A percentile compares a stretch with the other conserved stretches of the same genome.
These are phyloP conservation scores for Hygrocybe punicea DNA, from an alignment of 768 basidiomycete genomes.

Conservation along the genomic window DNA sequence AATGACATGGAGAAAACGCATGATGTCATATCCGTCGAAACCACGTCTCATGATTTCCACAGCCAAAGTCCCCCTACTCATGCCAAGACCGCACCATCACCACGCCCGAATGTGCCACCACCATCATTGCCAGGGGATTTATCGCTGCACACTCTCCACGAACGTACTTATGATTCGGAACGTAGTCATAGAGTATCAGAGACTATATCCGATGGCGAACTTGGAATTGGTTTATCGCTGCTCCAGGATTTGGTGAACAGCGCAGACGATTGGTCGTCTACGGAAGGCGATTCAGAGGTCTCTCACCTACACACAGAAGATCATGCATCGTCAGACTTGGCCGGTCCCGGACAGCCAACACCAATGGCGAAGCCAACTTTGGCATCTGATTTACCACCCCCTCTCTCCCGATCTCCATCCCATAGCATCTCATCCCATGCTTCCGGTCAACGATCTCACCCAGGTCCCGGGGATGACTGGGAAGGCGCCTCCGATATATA, in stretches of 20 bases:
- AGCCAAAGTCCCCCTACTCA: no score
- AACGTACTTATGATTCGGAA: slow-evolving; percentile 13
- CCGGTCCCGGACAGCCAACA: not conserved
- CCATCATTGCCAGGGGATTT: no score
- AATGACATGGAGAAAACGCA: no score
- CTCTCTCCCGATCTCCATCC: not conserved
- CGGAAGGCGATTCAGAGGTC: not conserved
- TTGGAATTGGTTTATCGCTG: slow-evolving; percentile 67
- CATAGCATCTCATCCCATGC: slow-evolving; percentile 7
- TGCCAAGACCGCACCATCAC: no score
- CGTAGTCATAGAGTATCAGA: slow-evolving; percentile 30
- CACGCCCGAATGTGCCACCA: no score
- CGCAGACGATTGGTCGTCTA: slow-evolving; percentile 20
- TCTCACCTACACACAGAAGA: no score
- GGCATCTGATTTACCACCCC: not conserved
- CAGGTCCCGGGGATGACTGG: slow-evolving; percentile 45
- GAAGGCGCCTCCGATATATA: slow-evolving; percentile 73
- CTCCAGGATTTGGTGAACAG: slow-evolving; percentile 48
- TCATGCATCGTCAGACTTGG: no score
- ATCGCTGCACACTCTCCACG: not conserved
- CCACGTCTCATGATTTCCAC: no score
- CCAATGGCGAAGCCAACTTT: not conserved
- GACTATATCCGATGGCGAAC: slow-evolving; percentile 53
- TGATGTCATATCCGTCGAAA: no score
- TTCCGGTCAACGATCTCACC: slow-evolving; percentile 12